Conservation (phyloP, 1,284 basidiomycete genomes). For the Pyrrhoderma noxium region DNA sequence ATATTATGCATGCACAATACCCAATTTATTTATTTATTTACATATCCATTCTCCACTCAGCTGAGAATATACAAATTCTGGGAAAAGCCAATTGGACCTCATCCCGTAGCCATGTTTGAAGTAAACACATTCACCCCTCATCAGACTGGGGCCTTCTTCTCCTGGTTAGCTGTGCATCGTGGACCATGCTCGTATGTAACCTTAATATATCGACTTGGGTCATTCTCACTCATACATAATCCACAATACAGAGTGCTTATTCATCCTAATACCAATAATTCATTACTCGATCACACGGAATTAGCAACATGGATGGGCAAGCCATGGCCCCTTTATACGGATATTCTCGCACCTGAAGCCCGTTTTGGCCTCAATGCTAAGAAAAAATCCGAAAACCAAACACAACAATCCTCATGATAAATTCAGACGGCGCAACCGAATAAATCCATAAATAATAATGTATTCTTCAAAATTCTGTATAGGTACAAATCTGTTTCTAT, state of each 20-base stretch:
- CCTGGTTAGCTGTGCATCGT: slow-evolving; percentile 56
- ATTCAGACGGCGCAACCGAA: neutral
- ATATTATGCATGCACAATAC: neutral
- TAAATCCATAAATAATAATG: neutral
- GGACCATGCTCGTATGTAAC: slow-evolving; percentile 57
- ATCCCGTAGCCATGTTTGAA: slow-evolving; percentile 65
- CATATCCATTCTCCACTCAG: slow-evolving; percentile 33
- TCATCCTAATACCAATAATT: slow-evolving; percentile 64
- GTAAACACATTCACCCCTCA: slow-evolving; percentile 60
- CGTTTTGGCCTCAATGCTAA: neutral
- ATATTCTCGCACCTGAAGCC: slow-evolving; percentile 19
- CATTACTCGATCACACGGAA: slow-evolving; percentile 55
- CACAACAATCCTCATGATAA: neutral
- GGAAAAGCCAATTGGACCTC: slow-evolving; percentile 58
- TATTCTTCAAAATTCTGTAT: neutral
- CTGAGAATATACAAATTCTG: slow-evolving; percentile 57
- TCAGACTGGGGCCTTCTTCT: slow-evolving; percentile 58
- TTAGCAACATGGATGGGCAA: slow-evolving; percentile 64
- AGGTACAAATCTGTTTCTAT: neutral
- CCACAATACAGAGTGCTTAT: slow-evolving; percentile 48
- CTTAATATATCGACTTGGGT: no score
- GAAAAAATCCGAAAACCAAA: neutral
- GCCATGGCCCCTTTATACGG: slow-evolving; percentile 46
- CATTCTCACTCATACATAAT: no score
- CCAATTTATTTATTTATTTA: neutral